Percentiles rank a stretch among this genome's conserved stretches.
These are phyloP conservation scores for Marasmius sp. DNA, from an alignment of 1,284 basidiomycete genomes.

Conservation along the genomic window DNA sequence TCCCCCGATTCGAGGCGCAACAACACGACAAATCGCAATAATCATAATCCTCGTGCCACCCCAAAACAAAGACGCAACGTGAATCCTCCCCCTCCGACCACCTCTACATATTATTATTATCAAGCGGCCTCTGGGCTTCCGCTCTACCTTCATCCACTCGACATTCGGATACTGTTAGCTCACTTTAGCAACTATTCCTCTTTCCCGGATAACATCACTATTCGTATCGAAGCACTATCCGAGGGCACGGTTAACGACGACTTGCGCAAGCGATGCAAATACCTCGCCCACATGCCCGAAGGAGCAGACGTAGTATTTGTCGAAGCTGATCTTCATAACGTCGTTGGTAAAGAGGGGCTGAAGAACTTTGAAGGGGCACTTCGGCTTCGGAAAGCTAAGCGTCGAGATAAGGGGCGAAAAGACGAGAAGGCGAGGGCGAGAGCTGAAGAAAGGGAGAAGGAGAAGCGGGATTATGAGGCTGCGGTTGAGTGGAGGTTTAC, in stretches of 20 bases:
- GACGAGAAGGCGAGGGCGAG: slow-evolving; percentile 80
- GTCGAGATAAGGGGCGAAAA: slow-evolving; percentile 76
- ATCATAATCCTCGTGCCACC: slow-evolving; percentile 28
- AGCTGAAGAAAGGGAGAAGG: slow-evolving; percentile 80
- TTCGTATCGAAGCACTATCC: slow-evolving; percentile 78
- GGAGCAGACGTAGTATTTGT: slow-evolving; percentile 94
- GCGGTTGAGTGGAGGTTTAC: slow-evolving; percentile 16
- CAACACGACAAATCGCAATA: slow-evolving; percentile 12
- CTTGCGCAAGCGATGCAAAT: slow-evolving; percentile 91
- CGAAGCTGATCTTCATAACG: slow-evolving; percentile 79
- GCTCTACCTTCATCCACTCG: slow-evolving; percentile 92
- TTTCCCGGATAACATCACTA: slow-evolving; percentile 82
- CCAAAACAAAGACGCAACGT: slow-evolving; percentile 69
- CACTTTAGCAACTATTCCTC: slow-evolving; percentile 76
- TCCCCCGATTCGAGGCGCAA: slow-evolving; percentile 15
- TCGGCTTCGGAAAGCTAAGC: slow-evolving; percentile 69
- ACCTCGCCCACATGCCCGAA: slow-evolving; percentile 89
- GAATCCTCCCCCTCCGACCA: slow-evolving; percentile 79
- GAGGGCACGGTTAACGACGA: slow-evolving; percentile 88
- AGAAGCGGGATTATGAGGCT: slow-evolving; percentile 44
- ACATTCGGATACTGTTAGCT: slow-evolving; percentile 90
- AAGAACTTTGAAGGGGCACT: slow-evolving; percentile 81
- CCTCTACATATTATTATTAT: slow-evolving; percentile 91
- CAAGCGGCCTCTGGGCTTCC: slow-evolving; percentile 92
- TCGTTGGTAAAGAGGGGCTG: slow-evolving; percentile 73